phyloP scores from a whole-genome alignment of 2,329 filamentous ascomycete species.

The Pseudodiploospora longispora region DNA sequence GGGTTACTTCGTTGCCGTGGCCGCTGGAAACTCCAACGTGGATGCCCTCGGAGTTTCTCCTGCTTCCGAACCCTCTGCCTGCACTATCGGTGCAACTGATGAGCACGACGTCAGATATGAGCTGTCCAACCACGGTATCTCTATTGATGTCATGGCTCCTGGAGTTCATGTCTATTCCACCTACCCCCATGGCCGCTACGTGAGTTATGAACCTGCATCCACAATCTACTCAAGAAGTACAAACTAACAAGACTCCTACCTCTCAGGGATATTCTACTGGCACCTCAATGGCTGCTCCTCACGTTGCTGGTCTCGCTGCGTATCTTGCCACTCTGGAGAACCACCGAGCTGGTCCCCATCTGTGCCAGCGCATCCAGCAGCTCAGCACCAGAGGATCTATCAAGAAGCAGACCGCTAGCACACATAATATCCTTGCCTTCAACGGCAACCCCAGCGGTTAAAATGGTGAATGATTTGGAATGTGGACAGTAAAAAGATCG shows the following conservation, averaged over 20 bases:
- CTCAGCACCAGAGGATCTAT: slow-evolving; percentile 33
- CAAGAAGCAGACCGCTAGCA: slow-evolving; percentile 29
- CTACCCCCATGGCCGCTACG: slow-evolving; percentile 31
- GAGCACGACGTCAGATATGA: slow-evolving; percentile 24
- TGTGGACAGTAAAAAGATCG: no score
- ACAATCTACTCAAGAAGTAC: no score
- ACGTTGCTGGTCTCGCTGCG: slow-evolving; percentile 30
- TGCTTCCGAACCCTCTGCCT: slow-evolving; percentile 31
- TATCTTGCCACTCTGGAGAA: slow-evolving; percentile 8
- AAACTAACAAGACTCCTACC: not conserved
- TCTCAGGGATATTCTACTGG: slow-evolving; percentile 29
- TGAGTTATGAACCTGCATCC: slow-evolving; percentile 11
- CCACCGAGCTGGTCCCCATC: slow-evolving; percentile 30
- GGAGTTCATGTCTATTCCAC: slow-evolving; percentile 34
- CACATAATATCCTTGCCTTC: slow-evolving; percentile 43
- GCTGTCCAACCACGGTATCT: slow-evolving; percentile 38
- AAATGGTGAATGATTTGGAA: not conserved
- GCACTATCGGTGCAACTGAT: slow-evolving; percentile 38
- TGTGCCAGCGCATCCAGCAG: slow-evolving; percentile 36
- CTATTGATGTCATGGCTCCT: slow-evolving; percentile 38
- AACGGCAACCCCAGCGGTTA: slow-evolving; percentile 29
- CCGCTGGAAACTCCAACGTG: slow-evolving; percentile 39
- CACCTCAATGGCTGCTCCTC: slow-evolving; percentile 39
- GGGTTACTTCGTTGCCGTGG: slow-evolving; percentile 42
- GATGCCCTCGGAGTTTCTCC: slow-evolving; percentile 34